These are phyloP conservation scores for Neurospora sp. DNA, from an alignment of 2,329 filamentous ascomycete species.

Conservation along the genomic window DNA sequence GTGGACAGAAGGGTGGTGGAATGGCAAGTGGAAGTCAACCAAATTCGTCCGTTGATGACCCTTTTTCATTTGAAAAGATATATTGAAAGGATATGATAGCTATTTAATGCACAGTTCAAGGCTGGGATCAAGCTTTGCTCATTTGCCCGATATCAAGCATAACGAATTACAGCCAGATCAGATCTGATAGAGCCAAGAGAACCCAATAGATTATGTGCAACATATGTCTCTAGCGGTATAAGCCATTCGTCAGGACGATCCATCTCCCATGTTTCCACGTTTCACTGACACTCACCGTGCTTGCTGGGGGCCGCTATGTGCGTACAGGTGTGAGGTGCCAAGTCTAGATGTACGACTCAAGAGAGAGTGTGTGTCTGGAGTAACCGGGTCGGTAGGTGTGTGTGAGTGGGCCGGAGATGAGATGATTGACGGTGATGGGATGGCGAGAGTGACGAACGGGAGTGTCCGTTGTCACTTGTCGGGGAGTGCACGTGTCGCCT, in stretches of 20 bases:
- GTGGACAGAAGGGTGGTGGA: neutral
- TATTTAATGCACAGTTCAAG: neutral
- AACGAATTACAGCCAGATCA: neutral
- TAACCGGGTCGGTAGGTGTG: neutral
- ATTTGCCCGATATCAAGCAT: neutral
- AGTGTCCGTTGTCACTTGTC: neutral
- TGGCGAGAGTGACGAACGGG: neutral
- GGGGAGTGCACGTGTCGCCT: neutral
- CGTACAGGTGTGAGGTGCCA: neutral
- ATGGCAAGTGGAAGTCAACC: neutral
- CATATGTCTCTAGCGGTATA: neutral
- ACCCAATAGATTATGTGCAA: neutral
- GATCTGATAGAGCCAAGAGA: neutral
- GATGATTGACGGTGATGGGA: slow-evolving; percentile 1
- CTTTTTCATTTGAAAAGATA: too few species aligned
- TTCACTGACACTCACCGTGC: neutral
- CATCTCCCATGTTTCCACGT: neutral
- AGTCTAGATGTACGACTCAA: too few species aligned
- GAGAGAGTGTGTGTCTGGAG: too few species aligned
- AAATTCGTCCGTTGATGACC: neutral
- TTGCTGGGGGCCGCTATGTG: neutral
- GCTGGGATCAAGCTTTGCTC: neutral
- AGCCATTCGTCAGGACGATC: neutral
- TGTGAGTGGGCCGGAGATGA: slow-evolving; percentile 1
- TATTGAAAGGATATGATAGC: neutral